These are phyloP conservation scores for Plasmodium gallinaceum DNA, from an alignment of 169 alveolate genomes.

Conservation along the genomic window DNA sequence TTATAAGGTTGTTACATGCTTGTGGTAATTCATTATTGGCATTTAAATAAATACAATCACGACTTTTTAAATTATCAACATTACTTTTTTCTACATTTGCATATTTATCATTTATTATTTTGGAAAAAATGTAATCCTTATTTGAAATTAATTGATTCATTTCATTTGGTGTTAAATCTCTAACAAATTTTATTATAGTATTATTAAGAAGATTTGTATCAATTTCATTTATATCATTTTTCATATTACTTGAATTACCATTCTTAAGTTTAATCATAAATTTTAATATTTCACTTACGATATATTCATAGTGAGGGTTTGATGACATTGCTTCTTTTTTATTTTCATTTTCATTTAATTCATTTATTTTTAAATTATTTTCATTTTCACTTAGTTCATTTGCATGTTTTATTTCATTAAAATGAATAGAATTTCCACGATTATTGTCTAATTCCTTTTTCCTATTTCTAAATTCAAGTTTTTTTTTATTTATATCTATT, in stretches of 20 bases:
- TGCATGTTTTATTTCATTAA: neutral
- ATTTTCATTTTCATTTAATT: neutral
- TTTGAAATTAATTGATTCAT: constrained; percentile 6
- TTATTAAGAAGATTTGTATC: neutral
- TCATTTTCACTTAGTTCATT: neutral
- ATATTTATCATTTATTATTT: neutral
- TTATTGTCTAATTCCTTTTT: constrained; percentile 2
- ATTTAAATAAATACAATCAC: neutral
- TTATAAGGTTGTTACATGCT: neutral
- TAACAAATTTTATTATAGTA: constrained; percentile 8
- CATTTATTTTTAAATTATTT: neutral
- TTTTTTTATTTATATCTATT: neutral
- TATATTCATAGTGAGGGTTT: constrained; percentile 13
- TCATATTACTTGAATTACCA: neutral
- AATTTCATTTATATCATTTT: neutral
- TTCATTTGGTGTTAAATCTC: constrained; percentile 20
- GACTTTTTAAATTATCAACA: neutral
- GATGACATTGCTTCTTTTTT: neutral
- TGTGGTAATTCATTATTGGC: neutral
- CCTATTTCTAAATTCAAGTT: constrained; percentile 16
- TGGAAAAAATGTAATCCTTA: constrained; percentile 25
- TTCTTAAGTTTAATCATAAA: constrained; percentile 12
- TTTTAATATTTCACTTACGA: constrained; percentile 28
- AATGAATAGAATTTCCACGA: neutral
- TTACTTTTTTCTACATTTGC: neutral